These are phyloP conservation scores for Bjerkandera adusta DNA, from an alignment of 1,284 basidiomycete species.

Conservation along the genomic window DNA sequence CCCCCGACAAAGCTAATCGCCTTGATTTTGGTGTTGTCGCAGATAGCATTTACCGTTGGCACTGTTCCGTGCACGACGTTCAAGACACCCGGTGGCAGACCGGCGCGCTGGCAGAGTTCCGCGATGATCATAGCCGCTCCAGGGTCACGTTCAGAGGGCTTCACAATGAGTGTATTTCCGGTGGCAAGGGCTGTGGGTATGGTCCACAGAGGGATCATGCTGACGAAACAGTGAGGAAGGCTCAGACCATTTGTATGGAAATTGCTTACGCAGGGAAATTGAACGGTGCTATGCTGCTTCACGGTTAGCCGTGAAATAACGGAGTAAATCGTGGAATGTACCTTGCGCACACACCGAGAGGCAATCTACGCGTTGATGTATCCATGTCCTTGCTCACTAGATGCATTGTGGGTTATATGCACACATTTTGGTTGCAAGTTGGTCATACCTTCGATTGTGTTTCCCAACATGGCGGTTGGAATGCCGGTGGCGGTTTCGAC, in stretches of 20 bases:
- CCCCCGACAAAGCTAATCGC: slow-evolving; percentile 99
- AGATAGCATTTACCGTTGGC: slow-evolving; percentile 91
- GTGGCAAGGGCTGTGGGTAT: slow-evolving; percentile 88
- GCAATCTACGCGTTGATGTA: slow-evolving; percentile 80
- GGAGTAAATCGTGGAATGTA: slow-evolving; percentile 21
- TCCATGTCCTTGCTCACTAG: slow-evolving; percentile 96
- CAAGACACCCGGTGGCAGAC: slow-evolving; percentile 77
- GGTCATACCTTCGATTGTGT: slow-evolving; percentile 82
- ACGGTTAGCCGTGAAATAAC: background rate
- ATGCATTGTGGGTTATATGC: slow-evolving; percentile 8
- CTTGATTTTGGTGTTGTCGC: slow-evolving; percentile 88
- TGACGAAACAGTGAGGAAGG: slow-evolving; percentile 28
- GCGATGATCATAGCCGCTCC: slow-evolving; percentile 98
- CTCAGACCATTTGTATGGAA: background rate
- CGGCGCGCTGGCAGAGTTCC: slow-evolving; percentile 87
- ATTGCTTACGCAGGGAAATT: slow-evolving; percentile 84
- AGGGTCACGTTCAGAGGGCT: slow-evolving; percentile 96
- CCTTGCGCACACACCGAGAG: slow-evolving; percentile 80
- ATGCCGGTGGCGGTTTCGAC: slow-evolving; percentile 88
- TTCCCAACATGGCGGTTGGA: slow-evolving; percentile 83
- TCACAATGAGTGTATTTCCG: slow-evolving; percentile 93
- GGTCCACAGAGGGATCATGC: slow-evolving; percentile 97
- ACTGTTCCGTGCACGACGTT: slow-evolving; percentile 91
- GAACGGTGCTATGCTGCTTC: slow-evolving; percentile 80
- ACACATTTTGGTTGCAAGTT: background rate